Base-by-base conservation (phyloP, 1,139 yeast species). In the Geotrichum cucujoidarum region DNA sequence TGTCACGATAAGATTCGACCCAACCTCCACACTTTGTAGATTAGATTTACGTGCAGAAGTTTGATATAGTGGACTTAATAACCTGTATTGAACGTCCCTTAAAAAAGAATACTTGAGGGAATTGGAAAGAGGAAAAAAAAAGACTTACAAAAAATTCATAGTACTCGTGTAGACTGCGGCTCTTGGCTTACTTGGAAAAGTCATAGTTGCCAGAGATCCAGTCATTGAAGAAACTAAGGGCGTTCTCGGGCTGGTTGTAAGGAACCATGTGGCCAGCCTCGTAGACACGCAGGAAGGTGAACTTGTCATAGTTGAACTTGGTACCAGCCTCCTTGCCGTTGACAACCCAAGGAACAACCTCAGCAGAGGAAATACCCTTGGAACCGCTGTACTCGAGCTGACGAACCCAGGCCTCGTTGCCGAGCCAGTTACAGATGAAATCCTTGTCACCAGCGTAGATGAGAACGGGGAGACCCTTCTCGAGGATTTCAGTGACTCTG, bases 381-480 rank as follows among this genome's bases (percentile, higher is more conserved):
- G 66, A 64, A 43, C 75, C 76, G 32, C 62, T 52, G 90, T 94
- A 87, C 54, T 78, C 80, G 57, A 87, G 74, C 52, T 69, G 71
- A 58, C 82, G 74, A 32, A 86, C 72, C 90, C 94, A 85, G 2
- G 83, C 92, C 60, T 76, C 76, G 68, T 85, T 86, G 50, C 95
- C 95, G 55, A 87, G 74, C 92, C 95, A 87, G 70, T 87, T 87
- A 71, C 95, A 87, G 57, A 87, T 86, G 66, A 77, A 86, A 66
- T 87, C 95, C 68, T 85, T 85, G 67, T 87, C 95, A 59, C 95
- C 95, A 13, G 95, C 95, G 61, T 86, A 87, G 52, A 86, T 75
- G 61, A 87, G 74, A 11, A 85, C 87, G 11, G 95, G 95, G 44
- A 86, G 65, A 4, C 74, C 78, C 52, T 71, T 63, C 46, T 83